Percentiles rank a stretch among this genome's conserved stretches.
Evolutionary conservation across 2,329 filamentous ascomycete genomes (phyloP).

Genomic region (Xylaria sp.): DNA sequence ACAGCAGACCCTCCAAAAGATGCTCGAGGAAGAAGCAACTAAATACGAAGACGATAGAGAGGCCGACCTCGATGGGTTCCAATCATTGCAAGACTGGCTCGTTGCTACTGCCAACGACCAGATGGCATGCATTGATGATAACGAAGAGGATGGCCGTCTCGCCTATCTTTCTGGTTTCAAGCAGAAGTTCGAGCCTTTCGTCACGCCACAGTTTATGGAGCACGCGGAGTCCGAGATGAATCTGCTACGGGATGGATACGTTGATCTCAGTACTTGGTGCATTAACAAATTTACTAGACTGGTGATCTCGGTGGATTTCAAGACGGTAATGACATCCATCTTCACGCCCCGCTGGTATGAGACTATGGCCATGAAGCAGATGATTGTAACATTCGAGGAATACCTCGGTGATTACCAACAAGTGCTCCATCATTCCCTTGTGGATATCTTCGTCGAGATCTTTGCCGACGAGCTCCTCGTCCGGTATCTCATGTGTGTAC

Average conservation of each 20-base stretch:
- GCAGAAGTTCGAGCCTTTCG: slow-evolving; percentile 73
- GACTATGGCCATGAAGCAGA: slow-evolving; percentile 81
- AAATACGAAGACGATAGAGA: slow-evolving; percentile 60
- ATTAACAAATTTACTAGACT: slow-evolving; percentile 80
- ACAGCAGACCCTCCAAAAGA: slow-evolving; percentile 78
- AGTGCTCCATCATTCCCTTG: slow-evolving; percentile 78
- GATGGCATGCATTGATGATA: slow-evolving; percentile 95
- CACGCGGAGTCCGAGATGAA: slow-evolving; percentile 68
- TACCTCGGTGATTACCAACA: slow-evolving; percentile 83
- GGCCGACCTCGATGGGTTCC: slow-evolving; percentile 60
- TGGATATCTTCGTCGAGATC: slow-evolving; percentile 90
- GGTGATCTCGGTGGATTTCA: slow-evolving; percentile 88
- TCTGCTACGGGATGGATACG: slow-evolving; percentile 79
- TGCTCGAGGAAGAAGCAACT: slow-evolving; percentile 78
- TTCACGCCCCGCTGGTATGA: slow-evolving; percentile 90
- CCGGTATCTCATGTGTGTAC: slow-evolving; percentile 75
- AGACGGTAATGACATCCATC: slow-evolving; percentile 74
- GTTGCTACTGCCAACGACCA: slow-evolving; percentile 97
- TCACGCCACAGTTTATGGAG: slow-evolving; percentile 74
- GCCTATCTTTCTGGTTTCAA: slow-evolving; percentile 85
- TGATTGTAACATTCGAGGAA: slow-evolving; percentile 91
- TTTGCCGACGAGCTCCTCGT: slow-evolving; percentile 86
- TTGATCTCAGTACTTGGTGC: slow-evolving; percentile 91
- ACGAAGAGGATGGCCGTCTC: slow-evolving; percentile 65
- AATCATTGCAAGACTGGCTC: slow-evolving; percentile 89